Evolutionary conservation across 306 rosid species (phyloP), one percentile per base, ranked within the genome.

Genomic region (Dryas alaskensis): DNA sequence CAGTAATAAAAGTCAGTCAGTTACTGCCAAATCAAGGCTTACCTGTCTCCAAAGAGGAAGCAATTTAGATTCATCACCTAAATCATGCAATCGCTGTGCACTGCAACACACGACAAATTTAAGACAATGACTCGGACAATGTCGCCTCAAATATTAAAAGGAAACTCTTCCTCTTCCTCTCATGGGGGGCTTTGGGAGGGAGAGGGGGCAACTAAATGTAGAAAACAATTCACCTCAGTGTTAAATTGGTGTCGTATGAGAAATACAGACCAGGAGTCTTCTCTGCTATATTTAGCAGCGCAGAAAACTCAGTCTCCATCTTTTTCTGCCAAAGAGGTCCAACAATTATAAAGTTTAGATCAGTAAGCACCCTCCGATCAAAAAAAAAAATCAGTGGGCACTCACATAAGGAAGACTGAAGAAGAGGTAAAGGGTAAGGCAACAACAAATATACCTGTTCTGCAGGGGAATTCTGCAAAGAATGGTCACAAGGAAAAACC

Each of bases 11-110:
- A 60, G 68, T 27, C 19, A 65, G 47, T 44, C n/a, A 62, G 65
- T 19, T n/a, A 70, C 50, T 63, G 50, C 27, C 17, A 76, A 63
- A 51, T 37, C 37, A 73, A 46, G 69, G 78, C 55, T 49, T 82
- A 87, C 99, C 91, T 94, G 97, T 88, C 97, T 92, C 99, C 97
- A 94, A 76, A 94, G 96, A 70, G 99, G 99, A 78, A 94, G 89
- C 80, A 87, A 81, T 79, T 84, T 92, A 70, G 97, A 92, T 53
- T 92, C 97, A 60, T 83, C 89, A 44, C 97, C 93, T 60, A 94
- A 76, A 78, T 89, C 91, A 74, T 89, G 85, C 84, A 94, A 58
- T 71, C 90, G 70, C 60, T 94, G 99, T 6, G 86, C 84, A 65
- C 99, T 94, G 95, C 73, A 82, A 47, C 78, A 78, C 61, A 65